These are phyloP conservation scores for Erodium trifolium DNA, from an alignment of 441 rosid genomes.

Conservation along the genomic window DNA sequence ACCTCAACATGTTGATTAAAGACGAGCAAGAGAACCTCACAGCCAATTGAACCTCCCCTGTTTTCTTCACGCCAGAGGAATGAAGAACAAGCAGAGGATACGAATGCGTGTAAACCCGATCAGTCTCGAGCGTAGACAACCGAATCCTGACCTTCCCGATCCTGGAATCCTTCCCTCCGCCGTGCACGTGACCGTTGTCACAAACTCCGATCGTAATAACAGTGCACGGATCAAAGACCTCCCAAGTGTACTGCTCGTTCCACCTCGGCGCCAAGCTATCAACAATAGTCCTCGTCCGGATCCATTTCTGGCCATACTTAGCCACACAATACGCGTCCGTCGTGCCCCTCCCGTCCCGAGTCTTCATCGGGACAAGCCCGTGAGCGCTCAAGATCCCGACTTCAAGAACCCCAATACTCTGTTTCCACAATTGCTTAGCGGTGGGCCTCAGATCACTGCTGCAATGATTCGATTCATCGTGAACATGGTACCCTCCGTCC, in stretches of 20 bases:
- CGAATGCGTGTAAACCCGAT: constrained; percentile 69
- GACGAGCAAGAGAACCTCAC: constrained; percentile 69
- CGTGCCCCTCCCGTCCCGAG: constrained; percentile 64
- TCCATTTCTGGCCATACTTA: constrained; percentile 94
- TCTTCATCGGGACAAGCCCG: constrained; percentile 89
- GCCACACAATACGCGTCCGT: constrained; percentile 93
- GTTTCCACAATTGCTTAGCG: constrained; percentile 86
- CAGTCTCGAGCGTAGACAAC: constrained; percentile 72
- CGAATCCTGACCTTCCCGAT: constrained; percentile 85
- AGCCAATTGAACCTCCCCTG: constrained; percentile 76
- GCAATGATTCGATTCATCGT: constrained; percentile 85
- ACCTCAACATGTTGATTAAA: constrained; percentile 49
- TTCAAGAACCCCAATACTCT: constrained; percentile 73
- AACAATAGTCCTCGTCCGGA: constrained; percentile 71
- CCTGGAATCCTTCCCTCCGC: constrained; percentile 47
- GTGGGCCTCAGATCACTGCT: constrained; percentile 95
- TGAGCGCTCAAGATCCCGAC: constrained; percentile 73
- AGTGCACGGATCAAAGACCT: constrained; percentile 84
- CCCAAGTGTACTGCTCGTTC: constrained; percentile 34
- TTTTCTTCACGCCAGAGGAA: constrained; percentile 70
- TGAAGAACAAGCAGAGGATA: constrained; percentile 78
- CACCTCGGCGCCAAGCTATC: constrained; percentile 47
- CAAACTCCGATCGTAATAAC: constrained; percentile 82
- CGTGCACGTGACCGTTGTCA: constrained; percentile 37
- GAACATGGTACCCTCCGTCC: constrained; percentile 91